A percentile compares a stretch with the other conserved stretches of the same genome.
These are phyloP conservation scores for Colletotrichum sp. DNA, from an alignment of 2,329 filamentous ascomycete species.

Conservation along the genomic window DNA sequence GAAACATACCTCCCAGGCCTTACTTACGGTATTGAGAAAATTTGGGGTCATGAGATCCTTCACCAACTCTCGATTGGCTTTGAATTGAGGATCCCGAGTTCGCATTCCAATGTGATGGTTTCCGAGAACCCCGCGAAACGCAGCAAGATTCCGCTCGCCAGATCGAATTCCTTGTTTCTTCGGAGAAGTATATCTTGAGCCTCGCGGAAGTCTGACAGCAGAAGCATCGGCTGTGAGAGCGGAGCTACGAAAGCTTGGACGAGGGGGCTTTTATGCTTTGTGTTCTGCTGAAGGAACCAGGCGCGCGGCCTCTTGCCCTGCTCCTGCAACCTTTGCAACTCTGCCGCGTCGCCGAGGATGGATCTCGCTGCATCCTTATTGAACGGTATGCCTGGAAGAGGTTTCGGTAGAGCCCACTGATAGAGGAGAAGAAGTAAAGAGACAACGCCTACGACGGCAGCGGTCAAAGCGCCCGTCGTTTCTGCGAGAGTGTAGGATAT, in stretches of 20 bases:
- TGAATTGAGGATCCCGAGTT: neutral
- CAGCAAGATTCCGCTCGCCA: neutral
- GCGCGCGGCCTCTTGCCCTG: neutral
- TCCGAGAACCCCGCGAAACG: neutral
- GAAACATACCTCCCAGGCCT: rapidly evolving
- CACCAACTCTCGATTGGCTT: neutral
- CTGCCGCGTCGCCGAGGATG: neutral
- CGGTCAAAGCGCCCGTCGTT: neutral
- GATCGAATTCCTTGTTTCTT: neutral
- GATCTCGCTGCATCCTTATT: neutral
- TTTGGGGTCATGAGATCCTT: neutral
- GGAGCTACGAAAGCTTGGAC: neutral
- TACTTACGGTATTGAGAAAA: neutral
- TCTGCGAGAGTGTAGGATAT: neutral
- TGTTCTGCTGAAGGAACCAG: neutral
- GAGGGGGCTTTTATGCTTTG: neutral
- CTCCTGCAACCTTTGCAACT: neutral
- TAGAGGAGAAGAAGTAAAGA: neutral
- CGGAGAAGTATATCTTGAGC: neutral
- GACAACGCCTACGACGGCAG: neutral
- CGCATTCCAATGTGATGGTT: neutral
- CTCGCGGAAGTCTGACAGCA: neutral
- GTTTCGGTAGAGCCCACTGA: neutral
- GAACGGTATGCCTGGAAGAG: neutral
- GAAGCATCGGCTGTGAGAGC: neutral